phyloP scores from a whole-genome alignment of 75 land plant species.

The Pseudotsuga menziesii region DNA sequence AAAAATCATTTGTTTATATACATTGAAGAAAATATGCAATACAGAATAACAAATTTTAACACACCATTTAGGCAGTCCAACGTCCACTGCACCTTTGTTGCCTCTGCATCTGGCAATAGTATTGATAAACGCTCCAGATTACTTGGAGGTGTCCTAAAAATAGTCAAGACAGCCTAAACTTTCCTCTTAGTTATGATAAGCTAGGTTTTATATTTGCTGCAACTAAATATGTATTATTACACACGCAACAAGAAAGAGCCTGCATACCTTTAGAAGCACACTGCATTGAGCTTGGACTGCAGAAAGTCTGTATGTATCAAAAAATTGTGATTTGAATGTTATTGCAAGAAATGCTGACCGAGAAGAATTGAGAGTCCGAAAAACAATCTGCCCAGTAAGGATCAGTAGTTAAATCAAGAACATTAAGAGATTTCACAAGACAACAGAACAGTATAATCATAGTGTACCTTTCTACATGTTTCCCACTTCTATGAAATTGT shows the following conservation, averaged over 20 bases:
- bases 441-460: not conserved
- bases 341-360: conserved; percentile 83
- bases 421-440: not conserved
- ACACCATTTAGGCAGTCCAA: conserved; percentile 75
- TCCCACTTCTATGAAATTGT: too few relatives aligned
- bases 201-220: not conserved
- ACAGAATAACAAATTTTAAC: not conserved
- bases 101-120: conserved; percentile 58
- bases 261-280: conserved; percentile 78
- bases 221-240: not conserved
- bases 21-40: not conserved
- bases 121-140: conserved; percentile 63
- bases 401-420: not conserved
- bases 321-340: conserved; percentile 64
- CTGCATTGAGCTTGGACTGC: conserved; percentile 61
- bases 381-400: conserved; percentile 50
- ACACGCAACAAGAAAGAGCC: not conserved
- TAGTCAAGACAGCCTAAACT: conserved; percentile 73
- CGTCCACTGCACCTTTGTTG: conserved; percentile 70
- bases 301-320: conserved; percentile 55
- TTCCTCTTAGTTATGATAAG: not conserved
- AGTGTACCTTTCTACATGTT: not conserved
- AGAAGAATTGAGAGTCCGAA: conserved; percentile 84
- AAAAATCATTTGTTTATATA: not conserved
- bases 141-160: conserved; percentile 75